Percentiles rank a stretch among this genome's conserved stretches.
These are phyloP conservation scores for Balamuthia mandrillaris DNA, from an alignment of 208 protist species.

Conservation along the genomic window DNA sequence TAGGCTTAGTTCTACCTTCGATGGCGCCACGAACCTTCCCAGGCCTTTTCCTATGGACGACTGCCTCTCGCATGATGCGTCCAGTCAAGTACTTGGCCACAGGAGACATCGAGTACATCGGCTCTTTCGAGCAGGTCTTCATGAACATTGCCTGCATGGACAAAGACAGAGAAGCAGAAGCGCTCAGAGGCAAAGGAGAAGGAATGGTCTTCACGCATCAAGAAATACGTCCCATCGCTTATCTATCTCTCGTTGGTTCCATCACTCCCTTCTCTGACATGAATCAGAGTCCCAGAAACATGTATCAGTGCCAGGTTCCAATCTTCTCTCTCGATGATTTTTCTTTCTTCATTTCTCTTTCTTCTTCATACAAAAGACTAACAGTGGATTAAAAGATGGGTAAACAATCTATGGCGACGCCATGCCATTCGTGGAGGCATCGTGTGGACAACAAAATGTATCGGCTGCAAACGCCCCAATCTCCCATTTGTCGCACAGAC, in stretches of 20 bases:
- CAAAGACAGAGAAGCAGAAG: constrained; percentile 67
- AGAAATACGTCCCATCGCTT: constrained; percentile 76
- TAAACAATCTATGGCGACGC: constrained; percentile 99
- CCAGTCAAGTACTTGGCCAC: constrained; percentile 83
- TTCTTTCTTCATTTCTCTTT: constrained; percentile 1
- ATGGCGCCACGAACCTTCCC: constrained; percentile 43
- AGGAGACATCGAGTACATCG: constrained; percentile 78
- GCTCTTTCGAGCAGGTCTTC: constrained; percentile 96
- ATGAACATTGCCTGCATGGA: constrained; percentile 90
- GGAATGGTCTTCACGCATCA: too few species aligned
- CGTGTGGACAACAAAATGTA: constrained; percentile 98
- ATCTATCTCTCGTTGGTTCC: constrained; percentile 93
- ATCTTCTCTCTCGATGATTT: neutral
- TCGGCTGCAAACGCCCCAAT: constrained; percentile 92
- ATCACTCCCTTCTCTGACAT: constrained; percentile 99
- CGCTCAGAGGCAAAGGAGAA: too few species aligned
- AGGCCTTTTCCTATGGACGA: constrained; percentile 83
- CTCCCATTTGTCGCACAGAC: constrained; percentile 82
- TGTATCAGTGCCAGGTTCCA: constrained; percentile 96
- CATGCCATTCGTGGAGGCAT: constrained; percentile 84
- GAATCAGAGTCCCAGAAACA: constrained; percentile 99
- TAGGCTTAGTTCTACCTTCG: constrained; percentile 12
- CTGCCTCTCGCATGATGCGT: constrained; percentile 88
- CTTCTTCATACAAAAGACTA: neutral
- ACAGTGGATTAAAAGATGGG: constrained; percentile 81